A percentile compares a stretch with the other conserved stretches of the same genome.
Conservation (phyloP, 1,139 yeast genomes). For the Saccharomyces hybrid region DNA sequence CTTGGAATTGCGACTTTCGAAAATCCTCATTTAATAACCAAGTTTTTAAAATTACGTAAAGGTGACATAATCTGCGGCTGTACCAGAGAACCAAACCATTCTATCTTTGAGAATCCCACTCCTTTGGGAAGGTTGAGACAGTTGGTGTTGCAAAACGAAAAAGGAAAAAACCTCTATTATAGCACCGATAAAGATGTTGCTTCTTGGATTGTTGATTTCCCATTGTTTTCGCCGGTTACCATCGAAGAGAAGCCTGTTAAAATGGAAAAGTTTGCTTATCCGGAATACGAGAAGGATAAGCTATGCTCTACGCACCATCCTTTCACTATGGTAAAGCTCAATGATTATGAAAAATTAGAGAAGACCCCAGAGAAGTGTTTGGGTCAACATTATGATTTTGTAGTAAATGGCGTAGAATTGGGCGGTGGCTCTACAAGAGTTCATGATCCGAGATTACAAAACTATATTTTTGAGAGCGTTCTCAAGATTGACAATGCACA, state of each 20-base stretch:
- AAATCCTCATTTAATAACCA: conserved; percentile 32
- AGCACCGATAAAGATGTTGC: conserved; percentile 41
- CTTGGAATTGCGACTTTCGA: conserved; percentile 29
- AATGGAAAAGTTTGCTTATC: conserved; percentile 39
- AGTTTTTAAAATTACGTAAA: conserved; percentile 36
- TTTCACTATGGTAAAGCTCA: conserved; percentile 78
- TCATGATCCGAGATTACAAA: conserved; percentile 75
- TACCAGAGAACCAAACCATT: conserved; percentile 51
- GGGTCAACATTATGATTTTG: conserved; percentile 95
- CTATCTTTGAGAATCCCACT: conserved; percentile 83
- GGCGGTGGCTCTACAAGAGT: conserved; percentile 98
- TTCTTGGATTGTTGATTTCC: conserved; percentile 84
- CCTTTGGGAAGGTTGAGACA: conserved; percentile 87
- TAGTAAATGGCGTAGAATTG: conserved; percentile 86
- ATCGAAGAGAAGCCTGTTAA: conserved; percentile 14
- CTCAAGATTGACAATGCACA: conserved; percentile 49
- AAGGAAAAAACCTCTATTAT: conserved; percentile 19
- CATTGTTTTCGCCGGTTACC: conserved; percentile 74
- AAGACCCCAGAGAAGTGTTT: conserved; percentile 54
- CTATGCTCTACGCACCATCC: conserved; percentile 88
- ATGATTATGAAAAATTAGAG: conserved; percentile 52
- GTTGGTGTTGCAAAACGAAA: conserved; percentile 47
- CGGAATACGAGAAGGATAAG: conserved; percentile 44
- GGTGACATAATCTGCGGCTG: conserved; percentile 77
- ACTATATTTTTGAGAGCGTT: conserved; percentile 52